Base-by-base conservation (phyloP, 2,329 filamentous ascomycete genomes). In the Colletotrichum musicola region DNA sequence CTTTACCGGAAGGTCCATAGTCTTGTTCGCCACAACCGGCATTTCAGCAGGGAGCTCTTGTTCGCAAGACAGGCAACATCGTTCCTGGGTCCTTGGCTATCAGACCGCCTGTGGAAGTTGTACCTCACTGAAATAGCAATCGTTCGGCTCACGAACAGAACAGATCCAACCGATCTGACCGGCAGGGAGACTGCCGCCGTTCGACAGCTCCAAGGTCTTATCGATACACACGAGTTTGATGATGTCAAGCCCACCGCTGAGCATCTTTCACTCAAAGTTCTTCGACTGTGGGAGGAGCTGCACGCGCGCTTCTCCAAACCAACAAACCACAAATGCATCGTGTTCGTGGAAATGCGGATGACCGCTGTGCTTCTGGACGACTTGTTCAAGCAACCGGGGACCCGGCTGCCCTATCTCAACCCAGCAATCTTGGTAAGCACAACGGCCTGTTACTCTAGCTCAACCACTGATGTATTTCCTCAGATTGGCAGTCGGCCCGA, bases 341-440 rank as follows among this genome's bases (percentile, higher is more conserved):
- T 98, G 0, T 98, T 99, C 77, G 94, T 97, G 0, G 86, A 93
- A 69, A 87, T 92, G 76, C 86, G 94, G 47, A 89, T 92, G 71
- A 95, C 94, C 0, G 95, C 95, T 1, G 87, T 89, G 18, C 79
- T 97, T 16, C 82, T 99, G 1, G 82, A 87, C 1, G 89, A 92
- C 50, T 82, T 97, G 0, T 91, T 97, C 70, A 78, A 79, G 44
- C 84, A 87, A 18, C 74, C 82, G 1, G 77, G 79, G 1, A 83
- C 94, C 64, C 81, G 83, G 1, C 86, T 91, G 4, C 81, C 83
- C 0, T 83, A 90, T 68, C 81, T 96, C 68, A 84, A 81, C 10
- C 83, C 88, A 4, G 89, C 88, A 6, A 83, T 89, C 14, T 82
- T 97, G 68, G 88, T 95, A 77, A 73, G 82, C 71, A 16, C 14